These are phyloP conservation scores for Ophiognomonia clavigignenti-juglandacearum DNA, from an alignment of 2,329 filamentous ascomycete species.

Conservation along the genomic window DNA sequence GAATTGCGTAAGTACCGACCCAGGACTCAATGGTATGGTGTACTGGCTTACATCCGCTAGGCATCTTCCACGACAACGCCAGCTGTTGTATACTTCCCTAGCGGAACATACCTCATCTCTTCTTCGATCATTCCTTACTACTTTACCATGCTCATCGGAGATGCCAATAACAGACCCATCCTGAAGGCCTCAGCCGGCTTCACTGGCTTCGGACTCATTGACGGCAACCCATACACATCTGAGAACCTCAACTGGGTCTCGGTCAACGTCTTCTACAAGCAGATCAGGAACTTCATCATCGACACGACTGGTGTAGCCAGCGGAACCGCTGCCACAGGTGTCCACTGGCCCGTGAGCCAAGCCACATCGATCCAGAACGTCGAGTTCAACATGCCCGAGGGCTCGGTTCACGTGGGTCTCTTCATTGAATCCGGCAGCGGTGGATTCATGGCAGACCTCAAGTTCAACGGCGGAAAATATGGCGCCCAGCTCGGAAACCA, in stretches of 20 bases:
- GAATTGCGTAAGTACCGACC: conserved; percentile 33
- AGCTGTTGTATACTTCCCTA: conserved; percentile 38
- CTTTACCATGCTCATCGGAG: conserved; percentile 74
- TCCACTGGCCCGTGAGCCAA: conserved; percentile 68
- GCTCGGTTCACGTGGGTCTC: conserved; percentile 52
- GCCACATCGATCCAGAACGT: conserved; percentile 57
- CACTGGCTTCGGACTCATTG: conserved; percentile 40
- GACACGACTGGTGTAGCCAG: conserved; percentile 52
- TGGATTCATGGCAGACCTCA: conserved; percentile 47
- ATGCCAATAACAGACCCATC: conserved; percentile 54
- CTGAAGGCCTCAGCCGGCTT: conserved; percentile 52
- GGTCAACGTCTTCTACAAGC: conserved; percentile 57
- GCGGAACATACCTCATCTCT: conserved; percentile 64
- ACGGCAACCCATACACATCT: conserved; percentile 42
- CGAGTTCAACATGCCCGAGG: conserved; percentile 48
- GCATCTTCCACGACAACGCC: conserved; percentile 35
- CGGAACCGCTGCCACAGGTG: conserved; percentile 43
- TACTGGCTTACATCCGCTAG: conserved; percentile 22
- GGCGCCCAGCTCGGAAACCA: conserved; percentile 64
- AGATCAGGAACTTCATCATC: conserved; percentile 54
- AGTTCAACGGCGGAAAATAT: conserved; percentile 52
- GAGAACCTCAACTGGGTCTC: conserved; percentile 43
- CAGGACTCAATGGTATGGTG: not conserved
- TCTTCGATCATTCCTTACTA: conserved; percentile 70
- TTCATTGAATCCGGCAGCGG: conserved; percentile 44